Evolutionary conservation across 345 rosid species (phyloP).

Genomic region (Cardiospermum halicacabum): DNA sequence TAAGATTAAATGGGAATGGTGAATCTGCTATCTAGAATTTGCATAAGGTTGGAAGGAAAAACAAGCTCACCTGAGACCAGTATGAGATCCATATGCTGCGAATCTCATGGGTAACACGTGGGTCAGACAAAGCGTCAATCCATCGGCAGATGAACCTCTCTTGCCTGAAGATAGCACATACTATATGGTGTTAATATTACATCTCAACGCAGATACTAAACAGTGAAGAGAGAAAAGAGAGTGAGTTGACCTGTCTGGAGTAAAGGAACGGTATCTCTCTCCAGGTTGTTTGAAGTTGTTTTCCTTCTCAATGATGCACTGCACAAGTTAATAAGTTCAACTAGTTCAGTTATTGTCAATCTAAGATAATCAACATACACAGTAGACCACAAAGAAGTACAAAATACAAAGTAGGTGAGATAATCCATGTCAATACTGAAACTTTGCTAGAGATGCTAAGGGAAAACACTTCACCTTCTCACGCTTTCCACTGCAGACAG

Average conservation of each 20-base stretch:
- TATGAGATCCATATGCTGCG: slow-evolving; percentile 82
- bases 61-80: slow-evolving; percentile 64
- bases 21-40: background rate
- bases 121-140: slow-evolving; percentile 71
- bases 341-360: background rate
- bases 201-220: background rate
- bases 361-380: background rate
- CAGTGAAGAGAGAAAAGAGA: background rate
- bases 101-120: slow-evolving; percentile 82
- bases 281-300: slow-evolving; percentile 97
- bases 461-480: slow-evolving; percentile 56
- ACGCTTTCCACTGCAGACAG: slow-evolving; percentile 60
- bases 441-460: background rate
- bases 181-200: background rate
- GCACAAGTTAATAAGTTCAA: slow-evolving; percentile 19
- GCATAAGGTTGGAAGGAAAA: background rate
- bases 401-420: background rate
- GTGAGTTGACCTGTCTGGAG: slow-evolving; percentile 63
- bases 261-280: slow-evolving; percentile 78
- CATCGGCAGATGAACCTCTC: slow-evolving; percentile 71
- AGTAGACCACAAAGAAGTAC: background rate
- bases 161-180: slow-evolving; percentile 49
- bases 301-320: slow-evolving; percentile 80
- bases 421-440: background rate
- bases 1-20: too few species aligned